Evolutionary conservation across 164 flowering plant genomes (phyloP).

Genomic region (Piper betle): DNA sequence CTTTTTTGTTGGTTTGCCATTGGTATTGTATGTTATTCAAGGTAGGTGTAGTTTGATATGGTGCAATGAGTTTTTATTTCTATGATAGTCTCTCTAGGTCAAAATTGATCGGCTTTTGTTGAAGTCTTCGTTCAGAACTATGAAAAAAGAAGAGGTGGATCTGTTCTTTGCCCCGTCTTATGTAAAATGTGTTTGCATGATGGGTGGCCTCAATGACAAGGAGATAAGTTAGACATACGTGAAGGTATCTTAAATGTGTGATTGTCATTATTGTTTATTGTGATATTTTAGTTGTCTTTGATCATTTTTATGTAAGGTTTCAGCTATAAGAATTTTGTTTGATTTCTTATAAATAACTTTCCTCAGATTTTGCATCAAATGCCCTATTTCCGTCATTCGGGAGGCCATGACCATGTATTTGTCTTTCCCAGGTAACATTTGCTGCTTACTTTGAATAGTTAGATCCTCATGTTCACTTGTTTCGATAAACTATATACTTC

Average conservation of each 20-base stretch:
- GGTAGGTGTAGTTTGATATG: neutral
- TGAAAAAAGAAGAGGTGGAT: conserved; percentile 78
- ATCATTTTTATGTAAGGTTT: neutral
- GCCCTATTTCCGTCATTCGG: conserved; percentile 85
- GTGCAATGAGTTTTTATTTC: neutral
- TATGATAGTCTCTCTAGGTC: conserved; percentile 27
- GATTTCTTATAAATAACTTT: too few relatives aligned
- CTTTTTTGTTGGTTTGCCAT: too few relatives aligned
- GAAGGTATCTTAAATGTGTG: conserved; percentile 29
- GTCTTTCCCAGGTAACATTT: conserved; percentile 80
- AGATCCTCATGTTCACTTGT: neutral
- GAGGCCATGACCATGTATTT: conserved; percentile 88
- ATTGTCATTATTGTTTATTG: neutral
- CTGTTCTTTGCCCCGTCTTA: conserved; percentile 89
- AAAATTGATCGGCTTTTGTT: conserved; percentile 59
- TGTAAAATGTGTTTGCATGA: conserved; percentile 81
- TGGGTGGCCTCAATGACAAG: conserved; percentile 82
- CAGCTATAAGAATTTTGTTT: too few relatives aligned
- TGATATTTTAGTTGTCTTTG: neutral
- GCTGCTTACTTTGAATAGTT: neutral
- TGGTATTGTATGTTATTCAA: too few relatives aligned
- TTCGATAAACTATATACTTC: too few relatives aligned
- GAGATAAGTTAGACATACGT: conserved; percentile 78
- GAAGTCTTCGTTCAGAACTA: conserved; percentile 53
- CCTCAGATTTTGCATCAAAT: conserved; percentile 45